phyloP scores from a whole-genome alignment of 805 yeast species.

The Pichia ethanolica region DNA sequence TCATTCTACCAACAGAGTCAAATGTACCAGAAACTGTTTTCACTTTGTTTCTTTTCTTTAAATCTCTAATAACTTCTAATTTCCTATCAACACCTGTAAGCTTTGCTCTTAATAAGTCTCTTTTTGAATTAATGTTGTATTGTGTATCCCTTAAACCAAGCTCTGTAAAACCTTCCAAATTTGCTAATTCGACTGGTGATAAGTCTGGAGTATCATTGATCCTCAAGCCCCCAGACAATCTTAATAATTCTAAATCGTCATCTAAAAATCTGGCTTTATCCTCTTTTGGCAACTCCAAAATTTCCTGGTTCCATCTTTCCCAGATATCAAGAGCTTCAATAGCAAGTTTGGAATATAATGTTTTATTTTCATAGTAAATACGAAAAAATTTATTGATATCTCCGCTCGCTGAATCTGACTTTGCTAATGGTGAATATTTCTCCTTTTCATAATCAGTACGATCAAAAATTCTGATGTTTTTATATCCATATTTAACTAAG shows the following conservation, averaged over 20 bases:
- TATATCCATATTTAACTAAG: conserved; percentile 13
- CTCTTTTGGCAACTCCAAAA: conserved; percentile 10
- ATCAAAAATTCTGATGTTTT: conserved; percentile 13
- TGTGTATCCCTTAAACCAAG: conserved; percentile 16
- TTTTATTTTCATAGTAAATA: conserved; percentile 13
- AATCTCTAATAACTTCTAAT: conserved; percentile 12
- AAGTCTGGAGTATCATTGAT: conserved; percentile 6
- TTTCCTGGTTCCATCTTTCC: conserved; percentile 14
- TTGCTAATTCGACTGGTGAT: conserved; percentile 7
- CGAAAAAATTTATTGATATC: conserved; percentile 18
- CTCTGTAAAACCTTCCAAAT: conserved; percentile 12
- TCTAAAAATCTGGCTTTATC: conserved; percentile 14
- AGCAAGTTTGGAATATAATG: conserved; percentile 14
- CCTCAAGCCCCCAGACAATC: conserved; percentile 11
- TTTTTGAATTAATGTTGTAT: conserved; percentile 12
- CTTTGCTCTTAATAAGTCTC: not conserved
- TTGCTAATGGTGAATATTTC: conserved; percentile 12
- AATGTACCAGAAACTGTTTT: conserved; percentile 10
- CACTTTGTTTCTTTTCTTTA: conserved; percentile 7
- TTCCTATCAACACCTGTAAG: conserved; percentile 9
- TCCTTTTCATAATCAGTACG: conserved; percentile 10
- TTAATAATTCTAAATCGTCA: conserved; percentile 11
- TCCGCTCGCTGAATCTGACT: conserved; percentile 16
- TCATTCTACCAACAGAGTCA: conserved; percentile 15
- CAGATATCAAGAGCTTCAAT: conserved; percentile 13